phyloP scores from a whole-genome alignment of 2,329 filamentous ascomycete species.

The Bisporella sp. region DNA sequence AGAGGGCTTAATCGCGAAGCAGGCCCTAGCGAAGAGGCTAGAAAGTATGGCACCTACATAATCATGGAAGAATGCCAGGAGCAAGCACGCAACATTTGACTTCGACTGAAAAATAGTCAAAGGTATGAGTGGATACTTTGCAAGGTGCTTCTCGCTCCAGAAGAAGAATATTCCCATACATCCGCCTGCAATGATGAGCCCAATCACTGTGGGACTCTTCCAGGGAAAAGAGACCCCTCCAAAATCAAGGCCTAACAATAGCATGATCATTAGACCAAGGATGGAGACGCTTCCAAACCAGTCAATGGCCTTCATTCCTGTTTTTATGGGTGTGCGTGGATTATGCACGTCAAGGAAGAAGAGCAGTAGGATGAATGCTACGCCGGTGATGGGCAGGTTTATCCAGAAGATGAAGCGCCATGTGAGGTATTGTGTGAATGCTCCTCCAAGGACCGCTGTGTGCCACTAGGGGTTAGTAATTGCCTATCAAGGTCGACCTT shows the following conservation, averaged over 20 bases:
- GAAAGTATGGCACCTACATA: constrained; percentile 29
- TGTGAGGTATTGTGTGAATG: constrained; percentile 49
- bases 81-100: constrained; percentile 60
- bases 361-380: constrained; percentile 44
- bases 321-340: constrained; percentile 46
- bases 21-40: too few species aligned
- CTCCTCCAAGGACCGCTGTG: constrained; percentile 48
- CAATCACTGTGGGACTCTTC: constrained; percentile 68
- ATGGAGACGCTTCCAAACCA: constrained; percentile 54
- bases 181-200: constrained; percentile 67
- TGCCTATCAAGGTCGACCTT: too few species aligned
- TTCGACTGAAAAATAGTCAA: constrained; percentile 58
- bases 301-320: constrained; percentile 52
- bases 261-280: constrained; percentile 70
- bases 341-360: constrained; percentile 58
- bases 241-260: constrained; percentile 76
- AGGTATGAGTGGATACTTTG: constrained; percentile 72
- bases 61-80: constrained; percentile 65
- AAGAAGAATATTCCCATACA: constrained; percentile 52
- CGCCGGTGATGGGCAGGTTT: constrained; percentile 34
- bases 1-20: neutral
- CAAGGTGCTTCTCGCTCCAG: constrained; percentile 61
- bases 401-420: constrained; percentile 58
- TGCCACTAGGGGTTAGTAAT: too few species aligned
- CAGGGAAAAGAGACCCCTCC: constrained; percentile 66